phyloP scores from a whole-genome alignment of 2,329 filamentous ascomycete genomes.

The Cladosporium sp. region DNA sequence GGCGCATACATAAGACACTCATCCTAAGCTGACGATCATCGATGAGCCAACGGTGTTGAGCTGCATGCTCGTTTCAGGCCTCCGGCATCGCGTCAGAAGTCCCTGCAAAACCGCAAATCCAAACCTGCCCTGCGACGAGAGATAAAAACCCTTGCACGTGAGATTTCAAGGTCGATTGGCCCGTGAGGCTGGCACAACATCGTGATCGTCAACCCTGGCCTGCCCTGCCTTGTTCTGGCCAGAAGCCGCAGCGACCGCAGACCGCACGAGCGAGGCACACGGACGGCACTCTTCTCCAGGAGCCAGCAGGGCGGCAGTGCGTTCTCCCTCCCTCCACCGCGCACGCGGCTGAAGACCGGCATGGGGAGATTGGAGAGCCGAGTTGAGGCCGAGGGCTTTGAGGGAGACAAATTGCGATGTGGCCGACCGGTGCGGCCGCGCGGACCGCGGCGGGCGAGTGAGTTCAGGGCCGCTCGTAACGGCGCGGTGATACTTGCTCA shows the following conservation, averaged over 20 bases:
- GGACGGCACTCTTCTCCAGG: not conserved
- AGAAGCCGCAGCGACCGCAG: not conserved
- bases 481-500: slow-evolving; percentile 9
- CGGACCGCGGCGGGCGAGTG: slow-evolving; percentile 3
- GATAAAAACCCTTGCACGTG: not conserved
- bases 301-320: not conserved
- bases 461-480: slow-evolving; percentile 3
- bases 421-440: not conserved
- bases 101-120: not conserved
- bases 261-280: not conserved
- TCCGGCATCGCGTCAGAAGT: not conserved
- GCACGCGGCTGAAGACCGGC: not conserved
- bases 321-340: not conserved
- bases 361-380: slow-evolving; percentile 2
- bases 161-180: not conserved
- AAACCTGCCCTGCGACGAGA: not conserved
- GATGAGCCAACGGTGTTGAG: not conserved
- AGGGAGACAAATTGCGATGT: slow-evolving; percentile 3
- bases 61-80: not conserved
- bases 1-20: not conserved
- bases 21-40: not conserved
- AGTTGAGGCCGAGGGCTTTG: not conserved
- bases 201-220: not conserved
- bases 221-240: not conserved
- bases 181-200: slow-evolving; percentile 3